These are phyloP conservation scores for Atalantia buxifolia DNA, from an alignment of 345 rosid genomes.

Conservation along the genomic window DNA sequence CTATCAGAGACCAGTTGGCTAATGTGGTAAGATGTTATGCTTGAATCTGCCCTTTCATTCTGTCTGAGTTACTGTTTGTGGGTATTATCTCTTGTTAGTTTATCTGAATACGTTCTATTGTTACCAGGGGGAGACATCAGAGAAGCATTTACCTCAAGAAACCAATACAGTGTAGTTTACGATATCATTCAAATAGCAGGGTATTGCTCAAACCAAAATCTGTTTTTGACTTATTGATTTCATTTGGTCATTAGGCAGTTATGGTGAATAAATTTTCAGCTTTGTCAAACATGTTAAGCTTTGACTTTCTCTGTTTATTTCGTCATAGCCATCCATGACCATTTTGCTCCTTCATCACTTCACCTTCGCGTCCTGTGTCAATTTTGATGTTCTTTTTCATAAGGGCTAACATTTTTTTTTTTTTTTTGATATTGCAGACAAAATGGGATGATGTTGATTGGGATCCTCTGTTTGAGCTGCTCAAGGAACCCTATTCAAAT, in stretches of 20 bases:
- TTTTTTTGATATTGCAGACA: not conserved
- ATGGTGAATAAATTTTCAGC: not conserved
- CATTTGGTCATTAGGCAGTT: not conserved
- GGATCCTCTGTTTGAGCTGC: not conserved
- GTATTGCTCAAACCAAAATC: not conserved
- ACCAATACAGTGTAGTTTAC: conserved; percentile 7
- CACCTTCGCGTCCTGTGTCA: not conserved
- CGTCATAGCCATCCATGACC: not conserved
- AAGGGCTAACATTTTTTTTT: too few relatives aligned
- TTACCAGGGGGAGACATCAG: conserved; percentile 22
- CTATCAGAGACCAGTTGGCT: conserved; percentile 46
- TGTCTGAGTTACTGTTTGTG: not conserved
- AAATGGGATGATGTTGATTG: not conserved
- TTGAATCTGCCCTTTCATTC: conserved; percentile 1
- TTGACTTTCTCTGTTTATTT: not conserved
- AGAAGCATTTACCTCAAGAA: conserved; percentile 11
- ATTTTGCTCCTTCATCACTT: not conserved
- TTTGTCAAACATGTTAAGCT: not conserved
- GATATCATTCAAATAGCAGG: not conserved
- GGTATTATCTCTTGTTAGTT: not conserved
- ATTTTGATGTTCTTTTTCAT: not conserved
- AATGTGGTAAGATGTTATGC: conserved; percentile 28
- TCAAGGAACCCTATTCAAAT: not conserved
- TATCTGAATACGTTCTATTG: not conserved
- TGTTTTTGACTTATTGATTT: not conserved